Base-by-base conservation (phyloP, 1,139 yeast species). In the Pichia sp. region DNA sequence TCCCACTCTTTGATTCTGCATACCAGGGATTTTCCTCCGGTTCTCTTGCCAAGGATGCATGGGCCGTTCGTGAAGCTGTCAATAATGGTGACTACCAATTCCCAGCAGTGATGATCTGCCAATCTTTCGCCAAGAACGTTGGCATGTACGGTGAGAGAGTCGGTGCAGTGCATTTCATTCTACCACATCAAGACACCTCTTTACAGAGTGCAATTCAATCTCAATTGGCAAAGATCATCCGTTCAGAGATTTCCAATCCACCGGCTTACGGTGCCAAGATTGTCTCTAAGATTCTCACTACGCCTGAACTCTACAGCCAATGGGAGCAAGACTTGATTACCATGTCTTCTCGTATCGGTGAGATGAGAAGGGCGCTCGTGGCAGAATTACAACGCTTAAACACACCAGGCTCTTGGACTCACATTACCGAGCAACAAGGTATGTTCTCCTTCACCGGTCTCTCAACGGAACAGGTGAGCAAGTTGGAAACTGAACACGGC, bases 101-200 rank as follows among this genome's bases (percentile, higher is more conserved):
- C 35, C 91, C 91, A 33, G 48, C 40, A 24, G 64, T 80, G 36
- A 48, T 81, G 22, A 73, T 91, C 42, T 84, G 95, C 62, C 98
- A 91, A 66, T 86, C 96, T n/a, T 91, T 91, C 63, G 96, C 97
- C 38, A 91, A 91, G 64, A 91, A 91, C 64, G 82, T 84, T 60
- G 98, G 98, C 49, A 82, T 91, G 77, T 91, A 91, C 59, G 98
- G 98, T 58, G 97, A 91, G 67, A 82, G 98, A 66, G 88, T 81
- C 32, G 98, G 98, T 46, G 94, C 94, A 15, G 74, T 91, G 59
- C 95, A 86, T 57, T 58, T 85, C 22, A 69, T 85, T 41, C 57
- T 77, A 20, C 71, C 74, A 34, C 64, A 65, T 37, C 55, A 55
- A 15, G 66, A 62, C 46, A 59, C 58, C 12, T 51, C 50, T 3